Evolutionary conservation across 2,329 filamentous ascomycete species (phyloP), one percentile per base, ranked within the genome.

Genomic region (Dothidotthia symphoricarpi): DNA sequence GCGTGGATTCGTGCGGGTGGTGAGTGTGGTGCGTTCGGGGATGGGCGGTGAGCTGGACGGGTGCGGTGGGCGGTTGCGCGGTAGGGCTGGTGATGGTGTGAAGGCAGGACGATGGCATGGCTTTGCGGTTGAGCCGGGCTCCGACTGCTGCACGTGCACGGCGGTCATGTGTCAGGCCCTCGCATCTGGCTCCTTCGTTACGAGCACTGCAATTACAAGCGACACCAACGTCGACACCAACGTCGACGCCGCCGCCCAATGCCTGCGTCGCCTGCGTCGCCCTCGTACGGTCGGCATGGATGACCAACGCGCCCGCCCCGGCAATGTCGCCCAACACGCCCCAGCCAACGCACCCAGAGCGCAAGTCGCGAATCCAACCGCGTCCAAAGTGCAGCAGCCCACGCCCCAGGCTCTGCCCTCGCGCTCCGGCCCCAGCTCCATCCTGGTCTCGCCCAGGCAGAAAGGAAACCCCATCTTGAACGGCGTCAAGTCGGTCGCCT

Each of bases 391-490:
- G 16, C 82, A 91, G 24, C 91, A 96, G 67, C 90, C 89, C 9
- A 94, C 83, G 41, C 91, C 90, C 1, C 90, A 96, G 70, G 83
- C 81, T n/a, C 75, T 95, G 3, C 78, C 87, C 0, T 77, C 80
- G 43, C 74, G 79, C 49, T 64, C 75, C 34, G 74, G 80, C 2
- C 84, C 85, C 3, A 88, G 86, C 12, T 81, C 85, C 4, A 95
- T 97, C 50, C 77, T 95, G 14, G 90, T 97, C 19, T 96, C 90
- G 24, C 85, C 88, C 12, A 82, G 90, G 27, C 90, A 98, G 67
- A 94, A 95, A 68, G 93, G 91, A 45, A 98, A 98, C 57, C 93
- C 93, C 0, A 86, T 97, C 33, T 73, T 98, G 19, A 85, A 87
- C 36, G 81, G 84, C 66, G 80, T 98, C 55, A 83, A 85, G 43